Percentiles rank a stretch among this genome's conserved stretches.
phyloP scores from a whole-genome alignment of 805 yeast genomes.

The Starmerella roubikii region DNA sequence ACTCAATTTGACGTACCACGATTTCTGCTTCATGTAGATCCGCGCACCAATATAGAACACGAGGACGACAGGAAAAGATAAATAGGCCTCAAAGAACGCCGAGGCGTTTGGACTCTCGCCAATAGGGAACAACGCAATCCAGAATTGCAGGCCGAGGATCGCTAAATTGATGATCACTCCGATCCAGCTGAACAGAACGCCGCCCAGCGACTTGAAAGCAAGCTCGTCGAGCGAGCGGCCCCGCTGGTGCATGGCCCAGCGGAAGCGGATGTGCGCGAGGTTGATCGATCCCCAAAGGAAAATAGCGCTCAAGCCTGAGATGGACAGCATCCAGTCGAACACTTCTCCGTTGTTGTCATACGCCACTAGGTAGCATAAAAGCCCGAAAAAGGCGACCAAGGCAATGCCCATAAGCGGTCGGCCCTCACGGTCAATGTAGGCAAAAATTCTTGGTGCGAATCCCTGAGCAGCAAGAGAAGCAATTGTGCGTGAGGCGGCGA shows the following conservation, averaged over 20 bases:
- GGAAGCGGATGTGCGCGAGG: constrained; percentile 45
- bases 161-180: constrained; percentile 38
- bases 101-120: constrained; percentile 34
- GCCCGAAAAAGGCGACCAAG: constrained; percentile 40
- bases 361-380: constrained; percentile 44
- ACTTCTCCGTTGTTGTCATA: constrained; percentile 39
- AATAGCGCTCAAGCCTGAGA: constrained; percentile 48
- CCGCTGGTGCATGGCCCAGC: constrained; percentile 47
- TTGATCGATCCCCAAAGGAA: constrained; percentile 54
- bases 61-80: constrained; percentile 50
- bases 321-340: constrained; percentile 50
- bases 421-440: constrained; percentile 63
- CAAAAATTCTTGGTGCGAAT: constrained; percentile 44
- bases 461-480: constrained; percentile 56
- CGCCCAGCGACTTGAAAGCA: constrained; percentile 47
- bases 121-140: constrained; percentile 59
- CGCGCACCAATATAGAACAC: constrained; percentile 34
- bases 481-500: constrained; percentile 54
- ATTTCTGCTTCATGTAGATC: constrained; percentile 14
- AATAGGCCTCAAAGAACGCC: constrained; percentile 50
- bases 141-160: constrained; percentile 56
- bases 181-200: constrained; percentile 47
- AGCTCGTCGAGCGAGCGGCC: constrained; percentile 56
- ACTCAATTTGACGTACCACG: constrained; percentile 31
- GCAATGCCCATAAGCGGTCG: constrained; percentile 50